Evolutionary conservation across 1,284 basidiomycete species (phyloP), one percentile per base, ranked within the genome.

Genomic region (Flammula alnicola): DNA sequence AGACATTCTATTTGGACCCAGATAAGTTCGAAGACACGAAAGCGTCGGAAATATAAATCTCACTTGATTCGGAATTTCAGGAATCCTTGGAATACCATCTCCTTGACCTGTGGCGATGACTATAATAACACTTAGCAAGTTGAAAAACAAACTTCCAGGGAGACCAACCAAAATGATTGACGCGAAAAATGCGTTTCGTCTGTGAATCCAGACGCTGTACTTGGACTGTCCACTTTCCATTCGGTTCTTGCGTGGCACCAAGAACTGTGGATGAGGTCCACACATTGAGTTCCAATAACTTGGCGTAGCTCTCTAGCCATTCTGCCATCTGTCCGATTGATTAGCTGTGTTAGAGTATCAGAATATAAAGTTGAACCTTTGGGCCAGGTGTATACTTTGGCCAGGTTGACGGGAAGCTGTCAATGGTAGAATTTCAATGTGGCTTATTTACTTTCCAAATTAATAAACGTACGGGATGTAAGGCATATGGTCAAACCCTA

Each of bases 241-340:
- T 62, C 20, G 68, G 66, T 51, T 79, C 72, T 48, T 77, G 77
- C 5, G 59, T 58, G 6, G 79, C 75, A 20, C 62, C 64, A 3
- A 61, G 63, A 14, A 83, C 70, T 1, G 66, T 74, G 2, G 80
- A 71, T 9, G 77, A 75, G 6, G 78, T 80, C 84, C 85, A 87
- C 23, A 83, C 72, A 64, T 86, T 79, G 30, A 87, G 69, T 53
- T 88, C 84, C 51, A 87, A 67, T 1, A 74, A 63, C 25, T 80
- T 72, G 4, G 80, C 84, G 62, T 86, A 88, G 36, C 67, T 67
- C 61, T 87, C 83, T 14, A 87, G 72, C 81, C 83, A 88, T 60
- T 84, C 76, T 2, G 80, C 84, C 10, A 39, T 9, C 37, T 39
- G 20, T 39, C 22, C 8, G 11, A 11, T 10, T 20, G 20, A 25